Evolutionary conservation across 768 basidiomycete genomes (phyloP).

Genomic region (Astraeus odoratus): DNA sequence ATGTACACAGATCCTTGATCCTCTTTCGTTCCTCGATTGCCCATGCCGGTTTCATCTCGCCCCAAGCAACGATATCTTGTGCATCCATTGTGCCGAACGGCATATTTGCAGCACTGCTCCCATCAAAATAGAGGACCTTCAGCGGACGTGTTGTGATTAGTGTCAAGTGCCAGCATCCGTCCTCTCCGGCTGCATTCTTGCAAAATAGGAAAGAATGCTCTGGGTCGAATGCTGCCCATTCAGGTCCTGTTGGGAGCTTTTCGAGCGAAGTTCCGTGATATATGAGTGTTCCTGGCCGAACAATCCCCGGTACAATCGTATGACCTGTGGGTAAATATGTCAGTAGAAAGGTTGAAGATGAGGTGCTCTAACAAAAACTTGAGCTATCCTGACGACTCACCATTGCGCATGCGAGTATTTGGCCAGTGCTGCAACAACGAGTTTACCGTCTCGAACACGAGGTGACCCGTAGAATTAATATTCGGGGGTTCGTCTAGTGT

Average conservation of each 20-base stretch:
- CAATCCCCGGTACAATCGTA: conserved; percentile 26
- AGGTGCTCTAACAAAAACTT: no score
- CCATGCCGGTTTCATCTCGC: conserved; percentile 14
- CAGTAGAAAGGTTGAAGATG: neutral
- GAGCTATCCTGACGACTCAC: no score
- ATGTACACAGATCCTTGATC: conserved; percentile 25
- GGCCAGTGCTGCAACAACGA: conserved; percentile 34
- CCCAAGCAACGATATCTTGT: conserved; percentile 32
- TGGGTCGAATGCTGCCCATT: conserved; percentile 31
- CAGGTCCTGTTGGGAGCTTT: conserved; percentile 20
- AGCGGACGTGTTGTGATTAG: conserved; percentile 21
- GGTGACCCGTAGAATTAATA: conserved; percentile 24
- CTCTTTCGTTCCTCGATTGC: conserved; percentile 17
- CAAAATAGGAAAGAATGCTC: conserved; percentile 37
- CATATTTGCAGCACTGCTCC: conserved; percentile 26
- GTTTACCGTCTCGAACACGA: conserved; percentile 30
- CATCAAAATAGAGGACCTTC: conserved; percentile 28
- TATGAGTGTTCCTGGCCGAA: conserved; percentile 25
- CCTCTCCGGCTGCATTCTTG: neutral
- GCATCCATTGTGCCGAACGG: conserved; percentile 26
- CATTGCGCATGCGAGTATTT: conserved; percentile 32
- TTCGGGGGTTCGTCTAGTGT: conserved; percentile 16
- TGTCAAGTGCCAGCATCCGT: conserved; percentile 26
- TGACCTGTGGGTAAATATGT: conserved; percentile 14
- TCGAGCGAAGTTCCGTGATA: conserved; percentile 24